Evolutionary conservation across 2,329 filamentous ascomycete species (phyloP).

Genomic region (Eutypella sp.): DNA sequence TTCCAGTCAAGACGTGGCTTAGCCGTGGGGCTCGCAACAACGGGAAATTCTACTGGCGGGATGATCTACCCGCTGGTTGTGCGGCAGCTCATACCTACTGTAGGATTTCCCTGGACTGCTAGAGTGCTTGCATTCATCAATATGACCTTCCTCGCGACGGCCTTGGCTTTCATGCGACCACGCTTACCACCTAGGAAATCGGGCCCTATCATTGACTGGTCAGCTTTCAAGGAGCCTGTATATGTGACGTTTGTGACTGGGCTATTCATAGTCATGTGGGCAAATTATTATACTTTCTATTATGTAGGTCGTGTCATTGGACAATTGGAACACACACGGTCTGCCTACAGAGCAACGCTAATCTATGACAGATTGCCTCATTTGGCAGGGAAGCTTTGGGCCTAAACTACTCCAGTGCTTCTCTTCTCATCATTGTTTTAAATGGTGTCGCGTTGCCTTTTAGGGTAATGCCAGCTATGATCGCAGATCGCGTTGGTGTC

Average conservation of each 20-base stretch:
- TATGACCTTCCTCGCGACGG: constrained; percentile 77
- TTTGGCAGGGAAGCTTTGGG: constrained; percentile 28
- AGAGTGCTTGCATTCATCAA: constrained; percentile 52
- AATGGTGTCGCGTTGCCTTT: constrained; percentile 35
- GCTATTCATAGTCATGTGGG: constrained; percentile 34
- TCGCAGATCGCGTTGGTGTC: constrained; percentile 32
- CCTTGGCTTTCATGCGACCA: constrained; percentile 25
- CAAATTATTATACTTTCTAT: constrained; percentile 40
- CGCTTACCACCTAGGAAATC: constrained; percentile 27
- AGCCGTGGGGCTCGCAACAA: constrained; percentile 54
- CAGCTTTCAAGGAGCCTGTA: constrained; percentile 24
- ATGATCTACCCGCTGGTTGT: constrained; percentile 45
- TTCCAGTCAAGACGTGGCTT: constrained; percentile 51
- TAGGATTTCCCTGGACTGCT: constrained; percentile 29
- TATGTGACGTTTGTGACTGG: constrained; percentile 31
- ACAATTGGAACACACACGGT: too few relatives aligned
- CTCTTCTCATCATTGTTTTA: constrained; percentile 33
- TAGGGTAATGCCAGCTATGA: constrained; percentile 30
- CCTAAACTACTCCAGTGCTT: constrained; percentile 28
- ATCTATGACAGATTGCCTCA: constrained; percentile 27
- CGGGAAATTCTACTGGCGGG: constrained; percentile 51
- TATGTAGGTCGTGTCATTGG: constrained; percentile 25
- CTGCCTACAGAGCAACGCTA: not conserved
- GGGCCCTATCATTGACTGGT: constrained; percentile 24
- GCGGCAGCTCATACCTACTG: constrained; percentile 22